Conservation (phyloP, 306 rosid species). For the Sechiopsis laciniata region DNA sequence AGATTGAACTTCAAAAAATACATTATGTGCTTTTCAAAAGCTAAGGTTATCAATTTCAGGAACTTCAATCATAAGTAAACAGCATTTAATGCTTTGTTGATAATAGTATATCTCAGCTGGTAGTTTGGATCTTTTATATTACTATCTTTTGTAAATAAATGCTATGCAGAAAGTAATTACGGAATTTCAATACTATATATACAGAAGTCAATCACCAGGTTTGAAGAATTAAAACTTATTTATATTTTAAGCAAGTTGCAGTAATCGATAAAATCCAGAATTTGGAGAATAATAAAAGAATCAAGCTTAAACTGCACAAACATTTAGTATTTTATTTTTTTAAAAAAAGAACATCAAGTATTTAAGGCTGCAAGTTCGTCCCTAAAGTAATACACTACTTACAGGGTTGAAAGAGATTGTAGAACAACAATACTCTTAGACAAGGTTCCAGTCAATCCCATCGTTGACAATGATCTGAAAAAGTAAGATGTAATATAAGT, state of each 20-base stretch:
- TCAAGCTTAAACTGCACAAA: neutral
- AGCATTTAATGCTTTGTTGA: slow-evolving; percentile 2
- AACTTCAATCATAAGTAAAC: neutral
- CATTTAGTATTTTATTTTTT: neutral
- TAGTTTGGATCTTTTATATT: neutral
- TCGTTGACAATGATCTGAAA: slow-evolving; percentile 68
- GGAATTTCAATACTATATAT: neutral
- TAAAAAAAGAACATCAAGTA: neutral
- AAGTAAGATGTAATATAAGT: slow-evolving; percentile 26
- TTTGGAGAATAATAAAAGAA: neutral
- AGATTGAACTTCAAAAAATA: neutral
- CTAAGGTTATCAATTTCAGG: slow-evolving; percentile 8
- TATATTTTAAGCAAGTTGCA: neutral
- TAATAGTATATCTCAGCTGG: neutral
- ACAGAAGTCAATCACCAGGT: slow-evolving; percentile 11
- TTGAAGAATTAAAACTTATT: slow-evolving; percentile 2
- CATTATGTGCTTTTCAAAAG: neutral
- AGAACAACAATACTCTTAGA: slow-evolving; percentile 62
- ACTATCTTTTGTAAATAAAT: slow-evolving; percentile 3
- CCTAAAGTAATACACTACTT: slow-evolving; percentile 33
- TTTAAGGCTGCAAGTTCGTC: slow-evolving; percentile 12
- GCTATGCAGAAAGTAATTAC: neutral
- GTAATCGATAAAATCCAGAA: neutral
- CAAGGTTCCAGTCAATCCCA: slow-evolving; percentile 75
- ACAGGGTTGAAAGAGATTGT: slow-evolving; percentile 58